phyloP scores from a whole-genome alignment of 805 yeast genomes.

The Helenozyma baotianmanensis region DNA sequence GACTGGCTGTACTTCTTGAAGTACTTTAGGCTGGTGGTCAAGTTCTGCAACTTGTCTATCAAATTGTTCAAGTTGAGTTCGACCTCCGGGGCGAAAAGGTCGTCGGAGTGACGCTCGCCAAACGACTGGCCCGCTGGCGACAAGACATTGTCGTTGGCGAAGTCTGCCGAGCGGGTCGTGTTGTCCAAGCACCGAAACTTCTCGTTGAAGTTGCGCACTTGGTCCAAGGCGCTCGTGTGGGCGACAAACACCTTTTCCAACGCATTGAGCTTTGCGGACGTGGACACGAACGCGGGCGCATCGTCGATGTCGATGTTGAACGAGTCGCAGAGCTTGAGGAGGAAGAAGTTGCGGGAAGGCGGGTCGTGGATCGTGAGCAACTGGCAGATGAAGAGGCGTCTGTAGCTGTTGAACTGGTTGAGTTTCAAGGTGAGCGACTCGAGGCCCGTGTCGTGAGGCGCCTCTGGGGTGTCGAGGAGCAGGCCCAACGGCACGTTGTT shows the following conservation, averaged over 20 bases:
- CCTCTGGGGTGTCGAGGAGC: slow-evolving; percentile 8
- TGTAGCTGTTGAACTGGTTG: slow-evolving; percentile 29
- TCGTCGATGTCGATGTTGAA: slow-evolving; percentile 8
- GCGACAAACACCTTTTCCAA: slow-evolving; percentile 19
- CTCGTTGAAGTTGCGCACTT: slow-evolving; percentile 22
- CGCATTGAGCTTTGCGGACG: slow-evolving; percentile 15
- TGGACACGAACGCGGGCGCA: slow-evolving; percentile 3
- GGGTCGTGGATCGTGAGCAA: slow-evolving; percentile 32
- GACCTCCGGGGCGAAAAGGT: slow-evolving; percentile 5
- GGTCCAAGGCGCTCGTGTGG: slow-evolving; percentile 21
- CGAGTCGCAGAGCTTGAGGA: slow-evolving; percentile 23
- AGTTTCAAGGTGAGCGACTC: slow-evolving; percentile 16
- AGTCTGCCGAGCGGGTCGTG: slow-evolving; percentile 8
- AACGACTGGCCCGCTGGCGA: slow-evolving; percentile 1
- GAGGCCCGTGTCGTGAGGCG: slow-evolving; percentile 4
- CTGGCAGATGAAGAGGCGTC: slow-evolving; percentile 37
- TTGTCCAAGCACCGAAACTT: slow-evolving; percentile 18
- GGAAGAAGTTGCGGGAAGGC: slow-evolving; percentile 26
- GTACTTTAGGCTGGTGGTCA: slow-evolving; percentile 32
- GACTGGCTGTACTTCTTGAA: slow-evolving; percentile 36
- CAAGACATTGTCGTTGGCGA: slow-evolving; percentile 13
- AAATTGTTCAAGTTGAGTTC: slow-evolving; percentile 21
- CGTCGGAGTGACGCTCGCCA: background rate
- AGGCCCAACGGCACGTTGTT: slow-evolving; percentile 28
- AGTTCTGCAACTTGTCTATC: slow-evolving; percentile 26